These are phyloP conservation scores for Asterophora parasitica DNA, from an alignment of 768 basidiomycete species.

Conservation along the genomic window DNA sequence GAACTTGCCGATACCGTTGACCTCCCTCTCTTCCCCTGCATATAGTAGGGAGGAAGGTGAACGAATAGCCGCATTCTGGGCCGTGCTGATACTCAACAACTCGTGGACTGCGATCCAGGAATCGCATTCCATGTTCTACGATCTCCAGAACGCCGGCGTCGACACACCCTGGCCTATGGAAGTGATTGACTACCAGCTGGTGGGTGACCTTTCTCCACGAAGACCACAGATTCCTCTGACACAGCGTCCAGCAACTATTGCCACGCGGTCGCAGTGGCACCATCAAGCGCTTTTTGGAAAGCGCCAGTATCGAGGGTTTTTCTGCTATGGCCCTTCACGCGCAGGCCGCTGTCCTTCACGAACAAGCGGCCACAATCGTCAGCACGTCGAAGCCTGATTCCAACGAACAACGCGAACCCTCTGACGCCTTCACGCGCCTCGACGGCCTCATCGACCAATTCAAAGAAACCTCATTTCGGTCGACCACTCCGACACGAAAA, in stretches of 20 bases:
- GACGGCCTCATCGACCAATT: constrained; percentile 19
- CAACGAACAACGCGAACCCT: constrained; percentile 1
- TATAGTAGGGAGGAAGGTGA: constrained; percentile 26
- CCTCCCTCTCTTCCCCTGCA: constrained; percentile 20
- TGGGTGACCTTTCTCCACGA: neutral
- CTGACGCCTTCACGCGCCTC: constrained; percentile 9
- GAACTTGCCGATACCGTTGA: constrained; percentile 20
- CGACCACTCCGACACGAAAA: constrained; percentile 15
- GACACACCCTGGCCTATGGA: constrained; percentile 34
- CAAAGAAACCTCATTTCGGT: constrained; percentile 18
- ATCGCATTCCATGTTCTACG: constrained; percentile 38
- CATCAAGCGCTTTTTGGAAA: constrained; percentile 24
- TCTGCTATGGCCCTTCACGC: constrained; percentile 23
- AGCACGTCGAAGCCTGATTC: constrained; percentile 3
- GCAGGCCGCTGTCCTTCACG: constrained; percentile 31
- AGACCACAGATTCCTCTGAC: neutral
- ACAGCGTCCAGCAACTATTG: constrained; percentile 12
- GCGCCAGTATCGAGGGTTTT: constrained; percentile 20
- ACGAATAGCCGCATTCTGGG: constrained; percentile 31
- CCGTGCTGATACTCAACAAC: constrained; percentile 36
- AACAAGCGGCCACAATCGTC: constrained; percentile 23
- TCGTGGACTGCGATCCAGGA: constrained; percentile 42
- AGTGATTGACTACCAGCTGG: constrained; percentile 14
- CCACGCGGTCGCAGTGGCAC: constrained; percentile 19
- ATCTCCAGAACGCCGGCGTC: constrained; percentile 25